Evolutionary conservation across 129 eudicot genomes (phyloP).

Genomic region (Pittosporum tobira): DNA sequence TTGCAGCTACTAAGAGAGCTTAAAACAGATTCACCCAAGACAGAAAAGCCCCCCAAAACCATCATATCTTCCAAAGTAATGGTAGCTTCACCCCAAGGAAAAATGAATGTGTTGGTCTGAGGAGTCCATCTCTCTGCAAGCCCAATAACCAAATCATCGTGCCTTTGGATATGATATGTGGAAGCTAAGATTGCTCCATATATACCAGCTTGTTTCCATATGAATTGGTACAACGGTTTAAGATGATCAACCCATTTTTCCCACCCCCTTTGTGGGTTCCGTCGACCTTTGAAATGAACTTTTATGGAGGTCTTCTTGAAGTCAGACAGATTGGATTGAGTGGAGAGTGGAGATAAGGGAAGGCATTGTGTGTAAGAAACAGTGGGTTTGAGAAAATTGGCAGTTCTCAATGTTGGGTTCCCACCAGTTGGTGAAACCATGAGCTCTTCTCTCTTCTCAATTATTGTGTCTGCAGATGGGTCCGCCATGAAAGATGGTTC

Average conservation of each 20-base stretch:
- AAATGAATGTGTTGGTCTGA: slow-evolving; percentile 31
- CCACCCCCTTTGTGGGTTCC: slow-evolving; percentile 20
- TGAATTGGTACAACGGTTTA: background rate
- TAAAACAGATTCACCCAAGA: slow-evolving; percentile 17
- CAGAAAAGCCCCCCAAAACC: slow-evolving; percentile 34
- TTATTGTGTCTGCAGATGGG: no score
- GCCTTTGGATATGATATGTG: slow-evolving; percentile 12
- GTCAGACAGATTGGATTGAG: background rate
- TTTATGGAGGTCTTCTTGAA: background rate
- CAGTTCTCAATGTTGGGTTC: no score
- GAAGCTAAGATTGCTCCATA: slow-evolving; percentile 25
- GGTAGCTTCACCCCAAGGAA: slow-evolving; percentile 49
- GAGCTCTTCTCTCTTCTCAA: no score
- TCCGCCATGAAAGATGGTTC: no score
- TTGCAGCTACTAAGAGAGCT: background rate
- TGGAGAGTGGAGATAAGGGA: background rate
- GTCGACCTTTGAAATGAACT: slow-evolving; percentile 7
- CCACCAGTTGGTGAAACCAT: no score
- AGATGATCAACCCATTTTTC: slow-evolving; percentile 23
- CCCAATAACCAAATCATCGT: slow-evolving; percentile 16
- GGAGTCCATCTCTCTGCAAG: slow-evolving; percentile 30
- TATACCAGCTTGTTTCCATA: slow-evolving; percentile 23
- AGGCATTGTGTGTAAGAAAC: background rate
- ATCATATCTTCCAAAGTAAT: slow-evolving; percentile 38
- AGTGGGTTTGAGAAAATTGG: no score